A percentile compares a stretch with the other conserved stretches of the same genome.
Conservation (phyloP, 371 early-diverging fungal genomes). For the Apophysomyces ossiformis region DNA sequence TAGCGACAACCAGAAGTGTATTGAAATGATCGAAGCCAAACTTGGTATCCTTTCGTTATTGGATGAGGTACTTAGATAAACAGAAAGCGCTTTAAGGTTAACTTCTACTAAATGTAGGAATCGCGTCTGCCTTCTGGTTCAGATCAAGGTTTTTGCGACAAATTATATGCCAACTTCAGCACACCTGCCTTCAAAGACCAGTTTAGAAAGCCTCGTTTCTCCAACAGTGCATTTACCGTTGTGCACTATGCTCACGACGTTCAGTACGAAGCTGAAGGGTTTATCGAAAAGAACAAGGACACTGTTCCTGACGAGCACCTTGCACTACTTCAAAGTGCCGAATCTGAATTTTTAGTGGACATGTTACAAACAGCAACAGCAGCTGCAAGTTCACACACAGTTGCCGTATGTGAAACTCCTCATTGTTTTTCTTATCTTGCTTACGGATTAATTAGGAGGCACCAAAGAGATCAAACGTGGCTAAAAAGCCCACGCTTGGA, state of each 20-base stretch:
- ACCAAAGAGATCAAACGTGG: conserved; percentile 41
- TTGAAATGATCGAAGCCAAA: conserved; percentile 97
- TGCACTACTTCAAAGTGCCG: conserved; percentile 67
- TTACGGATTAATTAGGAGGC: conserved; percentile 15
- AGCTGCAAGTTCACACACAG: conserved; percentile 49
- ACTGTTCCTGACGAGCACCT: conserved; percentile 94
- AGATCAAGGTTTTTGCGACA: conserved; percentile 83
- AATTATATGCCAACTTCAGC: conserved; percentile 81
- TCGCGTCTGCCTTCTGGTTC: conserved; percentile 92
- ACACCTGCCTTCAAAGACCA: conserved; percentile 72
- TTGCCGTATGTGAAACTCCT: conserved; percentile 14
- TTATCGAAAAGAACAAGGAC: conserved; percentile 99
- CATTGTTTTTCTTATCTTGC: neutral
- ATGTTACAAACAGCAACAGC: conserved; percentile 65
- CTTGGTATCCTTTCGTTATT: conserved; percentile 94
- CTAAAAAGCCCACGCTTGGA: conserved; percentile 87
- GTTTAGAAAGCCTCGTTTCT: conserved; percentile 92
- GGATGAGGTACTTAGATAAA: conserved; percentile 79
- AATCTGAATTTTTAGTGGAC: conserved; percentile 78
- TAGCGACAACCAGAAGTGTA: conserved; percentile 99
- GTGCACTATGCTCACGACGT: conserved; percentile 94
- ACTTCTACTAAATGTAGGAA: conserved; percentile 37
- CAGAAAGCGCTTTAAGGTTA: conserved; percentile 33
- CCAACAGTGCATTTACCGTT: conserved; percentile 79
- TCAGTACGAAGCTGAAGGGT: conserved; percentile 91